Conservation (phyloP, 768 basidiomycete genomes). For the Trametes coccinea region DNA sequence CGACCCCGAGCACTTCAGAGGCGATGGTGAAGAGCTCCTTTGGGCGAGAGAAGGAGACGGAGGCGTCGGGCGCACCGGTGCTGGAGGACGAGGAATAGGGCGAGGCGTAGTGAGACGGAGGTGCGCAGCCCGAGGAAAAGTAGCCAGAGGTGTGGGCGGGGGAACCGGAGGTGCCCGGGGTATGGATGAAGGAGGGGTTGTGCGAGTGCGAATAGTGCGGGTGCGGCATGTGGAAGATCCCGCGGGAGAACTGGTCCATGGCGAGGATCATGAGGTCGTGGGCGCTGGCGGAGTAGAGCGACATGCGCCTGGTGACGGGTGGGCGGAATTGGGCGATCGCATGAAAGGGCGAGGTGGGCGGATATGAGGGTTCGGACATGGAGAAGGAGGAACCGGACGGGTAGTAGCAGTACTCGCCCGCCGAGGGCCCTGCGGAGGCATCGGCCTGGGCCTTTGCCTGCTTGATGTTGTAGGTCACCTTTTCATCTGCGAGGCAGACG, state of each 20-base stretch:
- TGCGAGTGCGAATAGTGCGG: constrained; percentile 32
- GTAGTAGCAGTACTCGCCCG: constrained; percentile 15
- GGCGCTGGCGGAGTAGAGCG: constrained; percentile 41
- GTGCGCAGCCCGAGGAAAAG: constrained; percentile 10
- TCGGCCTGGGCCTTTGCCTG: constrained; percentile 17
- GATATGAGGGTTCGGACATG: constrained; percentile 47
- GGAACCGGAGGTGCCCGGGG: constrained; percentile 3
- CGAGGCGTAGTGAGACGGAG: constrained; percentile 2
- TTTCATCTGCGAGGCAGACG: constrained; percentile 58
- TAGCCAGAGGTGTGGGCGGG: constrained; percentile 2
- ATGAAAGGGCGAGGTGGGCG: constrained; percentile 52
- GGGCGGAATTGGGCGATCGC: constrained; percentile 49
- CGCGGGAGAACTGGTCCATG: constrained; percentile 68
- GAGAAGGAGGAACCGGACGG: constrained; percentile 23
- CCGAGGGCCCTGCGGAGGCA: neutral
- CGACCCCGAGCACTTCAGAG: constrained; percentile 57
- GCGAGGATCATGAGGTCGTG: constrained; percentile 59
- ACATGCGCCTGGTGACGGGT: constrained; percentile 50
- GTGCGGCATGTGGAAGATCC: constrained; percentile 73
- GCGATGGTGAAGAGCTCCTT: constrained; percentile 65
- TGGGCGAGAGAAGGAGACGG: constrained; percentile 48
- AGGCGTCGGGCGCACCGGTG: neutral
- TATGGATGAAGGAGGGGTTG: constrained; percentile 24
- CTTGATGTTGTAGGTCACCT: constrained; percentile 22
- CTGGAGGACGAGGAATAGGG: constrained; percentile 1